Evolutionary conservation across 1,284 basidiomycete genomes (phyloP), one percentile per base, ranked within the genome.

Genomic region (Fomitopsis palustris): DNA sequence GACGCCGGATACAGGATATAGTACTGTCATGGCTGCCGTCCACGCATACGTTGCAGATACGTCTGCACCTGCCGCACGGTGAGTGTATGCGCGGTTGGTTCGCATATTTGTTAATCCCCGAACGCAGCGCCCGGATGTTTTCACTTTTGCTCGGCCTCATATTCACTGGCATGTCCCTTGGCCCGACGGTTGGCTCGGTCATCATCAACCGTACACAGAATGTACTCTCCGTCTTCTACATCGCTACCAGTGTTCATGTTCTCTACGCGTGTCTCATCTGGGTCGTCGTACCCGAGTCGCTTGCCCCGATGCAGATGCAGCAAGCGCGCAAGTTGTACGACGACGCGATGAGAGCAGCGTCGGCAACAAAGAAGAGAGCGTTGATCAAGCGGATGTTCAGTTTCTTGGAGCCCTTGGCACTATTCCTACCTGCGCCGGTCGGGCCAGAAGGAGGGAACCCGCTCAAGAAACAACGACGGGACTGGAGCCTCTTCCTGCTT

Each of bases 271-370:
- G 82, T 25, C 65, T 85, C 51, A 69, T 85, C 39, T 81, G 84
- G 72, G 73, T 86, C 60, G 38, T 92, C 62, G 72, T 95, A 38
- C 93, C 93, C 0, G 93, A 95, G 72, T 92, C 91, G 0, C 79
- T 94, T 12, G 77, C 83, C 17, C 69, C 69, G 47, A 67, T 73
- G 25, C 73, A 78, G 55, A 80, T 79, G 78, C 56, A 59, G n/a
- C 65, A 64, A 17, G 64, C 70, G 5, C 67, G 67, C 17, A 61
- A 62, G 57, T 47, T 71, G 19, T 71, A 74, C 37, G 77, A 74
- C 72, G 62, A 67, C 16, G 19, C 35, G 5, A 8, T 29, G 27
- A 47, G 10, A 6, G 17, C n/a, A 12, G 49, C 31, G n/a, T 29
- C 33, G 31, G n/a, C 19, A 7, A n/a, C 27, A 17, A 51, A 51